Evolutionary conservation across 352 stramenopile genomes (phyloP).

Genomic region (Globisporangium perplexum): DNA sequence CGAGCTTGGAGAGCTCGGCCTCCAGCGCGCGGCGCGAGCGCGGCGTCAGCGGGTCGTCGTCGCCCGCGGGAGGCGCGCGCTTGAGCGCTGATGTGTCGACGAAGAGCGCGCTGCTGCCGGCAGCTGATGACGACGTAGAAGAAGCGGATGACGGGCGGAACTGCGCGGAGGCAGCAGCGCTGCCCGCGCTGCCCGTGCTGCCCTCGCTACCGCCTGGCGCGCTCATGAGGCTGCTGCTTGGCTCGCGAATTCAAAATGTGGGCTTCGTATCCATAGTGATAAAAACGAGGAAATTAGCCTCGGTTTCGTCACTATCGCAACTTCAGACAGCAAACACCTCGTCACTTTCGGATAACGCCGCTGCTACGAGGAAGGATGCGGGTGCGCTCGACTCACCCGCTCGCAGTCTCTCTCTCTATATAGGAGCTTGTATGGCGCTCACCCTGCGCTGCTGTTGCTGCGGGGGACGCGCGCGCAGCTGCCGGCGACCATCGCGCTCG

Average conservation of each 20-base stretch:
- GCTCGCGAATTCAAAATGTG: not conserved
- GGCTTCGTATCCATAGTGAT: not conserved
- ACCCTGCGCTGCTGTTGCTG: not conserved
- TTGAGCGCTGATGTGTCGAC: constrained; percentile 8
- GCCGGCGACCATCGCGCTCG: constrained; percentile 55
- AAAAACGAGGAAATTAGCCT: not conserved
- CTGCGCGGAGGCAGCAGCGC: constrained; percentile 3
- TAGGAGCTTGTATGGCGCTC: no score
- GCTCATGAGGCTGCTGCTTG: not conserved
- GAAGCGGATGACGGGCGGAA: constrained; percentile 12
- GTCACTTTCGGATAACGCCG: not conserved
- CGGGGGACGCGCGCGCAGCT: constrained; percentile 28
- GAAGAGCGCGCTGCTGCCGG: constrained; percentile 5
- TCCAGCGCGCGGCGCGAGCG: constrained; percentile 41
- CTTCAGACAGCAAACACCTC: not conserved
- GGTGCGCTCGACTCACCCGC: not conserved
- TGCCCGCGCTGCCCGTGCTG: not conserved
- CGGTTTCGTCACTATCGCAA: not conserved
- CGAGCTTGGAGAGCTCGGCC: constrained; percentile 28
- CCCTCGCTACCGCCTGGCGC: not conserved
- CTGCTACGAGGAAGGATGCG: not conserved
- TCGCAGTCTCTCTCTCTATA: no score
- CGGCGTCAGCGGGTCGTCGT: constrained; percentile 46
- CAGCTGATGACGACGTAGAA: constrained; percentile 1
- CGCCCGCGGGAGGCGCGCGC: constrained; percentile 4